phyloP scores from a whole-genome alignment of 768 basidiomycete genomes.

The Rhodotorula toruloides region DNA sequence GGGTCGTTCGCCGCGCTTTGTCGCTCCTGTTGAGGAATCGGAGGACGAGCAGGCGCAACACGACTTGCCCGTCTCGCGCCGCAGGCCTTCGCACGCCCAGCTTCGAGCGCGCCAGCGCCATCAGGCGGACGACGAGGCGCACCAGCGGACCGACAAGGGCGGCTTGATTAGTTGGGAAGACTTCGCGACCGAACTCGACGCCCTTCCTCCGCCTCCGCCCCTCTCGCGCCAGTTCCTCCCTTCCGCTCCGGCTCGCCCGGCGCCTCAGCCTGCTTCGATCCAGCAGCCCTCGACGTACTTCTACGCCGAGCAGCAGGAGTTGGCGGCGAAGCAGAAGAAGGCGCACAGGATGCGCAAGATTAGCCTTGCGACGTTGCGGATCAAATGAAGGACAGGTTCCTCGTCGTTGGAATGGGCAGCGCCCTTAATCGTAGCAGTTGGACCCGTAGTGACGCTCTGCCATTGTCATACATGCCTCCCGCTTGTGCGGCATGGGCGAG shows the following conservation, averaged over 20 bases:
- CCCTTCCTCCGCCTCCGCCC: background rate
- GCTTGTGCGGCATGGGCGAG: no score
- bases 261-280: no score
- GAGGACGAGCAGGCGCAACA: background rate
- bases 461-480: no score
- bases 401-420: no score
- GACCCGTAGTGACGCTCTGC: no score
- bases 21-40: background rate
- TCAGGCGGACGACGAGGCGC: constrained; percentile 2
- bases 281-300: no score
- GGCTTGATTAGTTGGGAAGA: constrained; percentile 29
- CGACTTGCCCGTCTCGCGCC: background rate
- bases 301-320: background rate
- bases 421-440: no score
- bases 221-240: no score
- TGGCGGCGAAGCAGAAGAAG: no score
- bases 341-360: background rate
- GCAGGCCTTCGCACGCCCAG: no score
- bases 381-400: background rate
- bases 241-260: background rate
- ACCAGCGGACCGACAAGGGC: background rate
- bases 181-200: constrained; percentile 27
- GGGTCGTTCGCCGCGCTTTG: background rate
- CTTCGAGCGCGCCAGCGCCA: background rate
- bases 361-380: constrained; percentile 6